Evolutionary conservation across 2,329 filamentous ascomycete species (phyloP).

Genomic region (Dactylonectria estremocensis): DNA sequence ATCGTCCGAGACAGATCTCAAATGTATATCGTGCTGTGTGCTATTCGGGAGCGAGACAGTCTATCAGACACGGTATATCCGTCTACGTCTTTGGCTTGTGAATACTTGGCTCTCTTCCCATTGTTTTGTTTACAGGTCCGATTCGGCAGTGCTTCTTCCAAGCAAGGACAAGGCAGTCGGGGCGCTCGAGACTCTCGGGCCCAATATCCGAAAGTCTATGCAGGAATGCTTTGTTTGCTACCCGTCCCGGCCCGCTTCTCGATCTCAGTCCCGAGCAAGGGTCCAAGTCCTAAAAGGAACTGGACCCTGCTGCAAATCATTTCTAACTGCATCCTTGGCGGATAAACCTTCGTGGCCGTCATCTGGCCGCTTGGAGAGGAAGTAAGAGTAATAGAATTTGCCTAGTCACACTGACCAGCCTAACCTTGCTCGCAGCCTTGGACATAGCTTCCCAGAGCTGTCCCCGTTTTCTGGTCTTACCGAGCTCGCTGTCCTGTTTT

Average conservation of each 20-base stretch:
- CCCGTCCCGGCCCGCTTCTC: constrained; percentile 5
- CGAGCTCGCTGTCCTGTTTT: neutral
- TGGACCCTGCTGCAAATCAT: neutral
- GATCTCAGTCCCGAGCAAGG: neutral
- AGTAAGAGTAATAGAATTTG: neutral
- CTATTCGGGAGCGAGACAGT: neutral
- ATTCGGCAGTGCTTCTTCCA: neutral
- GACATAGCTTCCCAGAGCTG: neutral
- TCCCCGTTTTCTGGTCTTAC: neutral
- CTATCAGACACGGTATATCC: neutral
- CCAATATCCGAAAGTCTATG: neutral
- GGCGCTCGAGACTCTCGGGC: neutral
- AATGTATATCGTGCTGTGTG: neutral
- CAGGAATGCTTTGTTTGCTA: neutral
- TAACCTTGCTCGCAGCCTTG: neutral
- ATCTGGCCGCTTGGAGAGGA: neutral
- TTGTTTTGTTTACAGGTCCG: neutral
- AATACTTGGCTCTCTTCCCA: neutral
- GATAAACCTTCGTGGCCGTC: neutral
- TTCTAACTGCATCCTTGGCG: neutral
- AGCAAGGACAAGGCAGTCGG: neutral
- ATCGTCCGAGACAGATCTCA: neutral
- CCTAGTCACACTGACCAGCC: neutral
- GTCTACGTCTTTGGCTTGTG: no score
- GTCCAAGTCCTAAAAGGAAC: neutral